These are phyloP conservation scores for Omphalotus guepiniiformis DNA, from an alignment of 768 basidiomycete species.

Conservation along the genomic window DNA sequence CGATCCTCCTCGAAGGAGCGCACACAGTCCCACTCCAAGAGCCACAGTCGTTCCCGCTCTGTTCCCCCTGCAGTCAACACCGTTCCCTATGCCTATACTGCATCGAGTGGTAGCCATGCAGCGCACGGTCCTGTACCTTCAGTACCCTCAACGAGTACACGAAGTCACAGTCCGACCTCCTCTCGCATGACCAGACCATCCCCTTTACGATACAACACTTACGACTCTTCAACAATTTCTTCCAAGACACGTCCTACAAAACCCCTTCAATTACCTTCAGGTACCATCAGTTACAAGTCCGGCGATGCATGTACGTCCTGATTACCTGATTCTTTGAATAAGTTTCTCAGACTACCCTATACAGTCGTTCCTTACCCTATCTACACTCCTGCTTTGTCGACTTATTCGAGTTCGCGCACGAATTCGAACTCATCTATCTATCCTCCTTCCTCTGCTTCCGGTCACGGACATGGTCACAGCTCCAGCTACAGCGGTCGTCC, in stretches of 20 bases:
- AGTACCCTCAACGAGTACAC: background rate
- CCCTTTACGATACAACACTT: constrained; percentile 9
- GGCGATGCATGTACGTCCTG: constrained; percentile 3
- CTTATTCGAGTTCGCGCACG: constrained; percentile 6
- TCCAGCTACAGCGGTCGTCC: constrained; percentile 20
- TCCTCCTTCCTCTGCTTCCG: constrained; percentile 11
- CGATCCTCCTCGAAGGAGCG: constrained; percentile 9
- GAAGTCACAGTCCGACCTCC: constrained; percentile 4
- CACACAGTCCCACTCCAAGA: no score
- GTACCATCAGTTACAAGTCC: background rate
- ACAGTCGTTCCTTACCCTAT: constrained; percentile 27
- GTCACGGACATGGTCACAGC: constrained; percentile 19
- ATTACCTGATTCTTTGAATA: background rate
- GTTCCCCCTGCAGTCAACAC: background rate
- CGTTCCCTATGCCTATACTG: background rate
- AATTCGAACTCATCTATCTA: constrained; percentile 10
- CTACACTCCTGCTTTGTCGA: constrained; percentile 19
- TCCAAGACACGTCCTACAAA: background rate
- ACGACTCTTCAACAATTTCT: constrained; percentile 1
- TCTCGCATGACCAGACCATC: constrained; percentile 2
- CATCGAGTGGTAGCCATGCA: background rate
- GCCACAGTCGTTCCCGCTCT: constrained; percentile 1
- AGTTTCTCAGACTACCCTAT: background rate
- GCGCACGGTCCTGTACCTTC: background rate
- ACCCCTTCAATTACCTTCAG: background rate